A percentile compares a stretch with the other conserved stretches of the same genome.
Conservation (phyloP, 768 basidiomycete species). For the Auricularia sp. region DNA sequence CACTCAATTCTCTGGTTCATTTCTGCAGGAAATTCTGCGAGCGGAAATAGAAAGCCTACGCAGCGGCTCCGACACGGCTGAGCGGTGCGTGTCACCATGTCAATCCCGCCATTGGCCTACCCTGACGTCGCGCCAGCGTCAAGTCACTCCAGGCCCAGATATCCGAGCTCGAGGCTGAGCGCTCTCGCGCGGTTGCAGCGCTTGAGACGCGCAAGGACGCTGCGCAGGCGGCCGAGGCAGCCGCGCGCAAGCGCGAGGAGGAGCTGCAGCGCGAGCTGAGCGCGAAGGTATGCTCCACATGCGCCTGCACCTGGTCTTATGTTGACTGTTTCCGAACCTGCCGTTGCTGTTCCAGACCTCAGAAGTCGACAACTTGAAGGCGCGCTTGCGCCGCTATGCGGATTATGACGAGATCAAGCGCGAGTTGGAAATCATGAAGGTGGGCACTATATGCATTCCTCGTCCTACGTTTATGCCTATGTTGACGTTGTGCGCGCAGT, state of each 20-base stretch:
- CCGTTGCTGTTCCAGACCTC: constrained; percentile 5
- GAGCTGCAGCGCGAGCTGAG: constrained; percentile 48
- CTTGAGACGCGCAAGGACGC: constrained; percentile 50
- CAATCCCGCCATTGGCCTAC: not conserved
- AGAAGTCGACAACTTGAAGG: constrained; percentile 62
- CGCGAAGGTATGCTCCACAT: constrained; percentile 20
- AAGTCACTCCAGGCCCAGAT: constrained; percentile 65
- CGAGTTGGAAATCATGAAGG: constrained; percentile 98
- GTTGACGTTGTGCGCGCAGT: constrained; percentile 36
- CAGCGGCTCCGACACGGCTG: constrained; percentile 61
- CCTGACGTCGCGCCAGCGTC: constrained; percentile 34
- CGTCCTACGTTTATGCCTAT: not conserved
- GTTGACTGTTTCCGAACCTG: no score
- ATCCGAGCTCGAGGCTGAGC: constrained; percentile 65
- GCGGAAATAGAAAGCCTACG: constrained; percentile 90
- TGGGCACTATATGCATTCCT: constrained; percentile 18
- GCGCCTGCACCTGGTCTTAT: no score
- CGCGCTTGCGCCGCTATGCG: constrained; percentile 55
- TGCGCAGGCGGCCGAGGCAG: constrained; percentile 37
- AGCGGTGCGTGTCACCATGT: constrained; percentile 39
- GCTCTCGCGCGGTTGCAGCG: constrained; percentile 53
- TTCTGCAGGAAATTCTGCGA: constrained; percentile 75
- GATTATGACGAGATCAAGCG: constrained; percentile 98
- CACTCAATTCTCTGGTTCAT: not conserved
- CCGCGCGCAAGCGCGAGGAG: constrained; percentile 40